phyloP scores from a whole-genome alignment of 768 basidiomycete species.

The Boletus rubescentipes region DNA sequence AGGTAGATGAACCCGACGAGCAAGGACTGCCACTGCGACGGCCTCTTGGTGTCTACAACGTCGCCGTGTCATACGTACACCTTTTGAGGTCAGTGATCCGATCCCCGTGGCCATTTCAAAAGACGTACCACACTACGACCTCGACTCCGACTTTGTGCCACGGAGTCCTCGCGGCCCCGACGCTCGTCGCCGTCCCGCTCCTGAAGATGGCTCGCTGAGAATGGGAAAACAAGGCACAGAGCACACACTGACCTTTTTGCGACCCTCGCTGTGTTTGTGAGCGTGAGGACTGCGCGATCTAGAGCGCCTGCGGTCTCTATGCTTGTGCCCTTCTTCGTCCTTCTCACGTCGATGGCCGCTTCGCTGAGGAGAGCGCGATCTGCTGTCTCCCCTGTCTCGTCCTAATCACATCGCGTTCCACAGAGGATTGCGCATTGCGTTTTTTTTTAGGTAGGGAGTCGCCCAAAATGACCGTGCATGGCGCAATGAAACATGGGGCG shows the following conservation, averaged over 20 bases:
- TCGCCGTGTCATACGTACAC: slow-evolving; percentile 14
- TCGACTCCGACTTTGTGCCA: slow-evolving; percentile 8
- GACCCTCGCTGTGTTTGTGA: slow-evolving; percentile 2
- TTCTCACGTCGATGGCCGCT: slow-evolving; percentile 6
- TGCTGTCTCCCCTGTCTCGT: slow-evolving; percentile 19
- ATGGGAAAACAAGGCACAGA: background rate
- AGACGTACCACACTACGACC: slow-evolving; percentile 33
- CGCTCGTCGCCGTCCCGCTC: slow-evolving; percentile 8
- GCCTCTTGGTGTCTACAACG: slow-evolving; percentile 22
- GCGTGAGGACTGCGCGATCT: slow-evolving; percentile 23
- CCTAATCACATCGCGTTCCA: slow-evolving; percentile 9
- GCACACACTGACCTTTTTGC: slow-evolving; percentile 4
- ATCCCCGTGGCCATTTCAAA: background rate
- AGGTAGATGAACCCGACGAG: slow-evolving; percentile 18
- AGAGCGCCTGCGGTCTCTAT: slow-evolving; percentile 17
- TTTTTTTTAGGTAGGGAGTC: slow-evolving; percentile 5
- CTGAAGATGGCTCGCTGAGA: background rate
- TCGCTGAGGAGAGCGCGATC: slow-evolving; percentile 28
- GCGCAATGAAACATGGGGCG: slow-evolving; percentile 14
- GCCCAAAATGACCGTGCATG: slow-evolving; percentile 19
- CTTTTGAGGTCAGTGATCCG: slow-evolving; percentile 28
- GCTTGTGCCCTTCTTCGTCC: slow-evolving; percentile 7
- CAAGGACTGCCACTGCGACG: slow-evolving; percentile 17
- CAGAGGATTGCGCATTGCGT: background rate
- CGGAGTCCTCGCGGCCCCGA: slow-evolving; percentile 1